Evolutionary conservation across 202 grass and related monocot genomes (phyloP), one percentile per base, ranked within the genome.

Genomic region (Saccharum hybrid): DNA sequence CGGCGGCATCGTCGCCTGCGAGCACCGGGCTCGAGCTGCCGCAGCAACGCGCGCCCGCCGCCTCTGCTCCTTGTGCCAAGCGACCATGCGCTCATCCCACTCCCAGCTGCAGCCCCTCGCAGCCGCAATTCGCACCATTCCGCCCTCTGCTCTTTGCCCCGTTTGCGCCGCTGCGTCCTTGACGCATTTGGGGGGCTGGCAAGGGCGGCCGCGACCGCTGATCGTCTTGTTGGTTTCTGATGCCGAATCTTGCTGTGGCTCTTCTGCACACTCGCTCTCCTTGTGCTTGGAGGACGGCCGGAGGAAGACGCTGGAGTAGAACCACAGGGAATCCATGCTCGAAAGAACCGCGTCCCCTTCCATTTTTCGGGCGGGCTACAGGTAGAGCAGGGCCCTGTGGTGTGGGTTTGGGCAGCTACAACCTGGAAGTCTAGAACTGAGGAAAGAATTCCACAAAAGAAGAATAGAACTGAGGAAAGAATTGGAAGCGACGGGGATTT

Each of bases 231-330:
- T 45, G 30, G 36, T 51, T 52, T 64, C 59, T 30, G 43, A 45
- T 45, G 38, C 9, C 5, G 19, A n/a, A 62, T 48, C 84, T 26
- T 62, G 59, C 11, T 41, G 9, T n/a, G 18, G 38, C 22, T 70
- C 73, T 15, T 74, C 73, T 1, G 22, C 9, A 3, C 2, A 54
- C 9, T 21, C 37, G 18, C 22, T 70, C 18, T 19, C 2, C 42
- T 78, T 59, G n/a, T 69, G 38, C 31, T 76, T 83, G 68, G 83
- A 43, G 23, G 70, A 66, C 26, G 48, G 71, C 16, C 8, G 71
- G 79, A 92, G 74, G 65, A 78, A 36, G 81, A 90, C 68, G 75
- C 68, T 84, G 69, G 89, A 92, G 82, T 90, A 86, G 87, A 90
- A 92, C 92, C 91, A 94, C 21, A 85, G 15, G 5, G 89, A 90